These are phyloP conservation scores for Paralagenidium karlingii DNA, from an alignment of 352 stramenopile species.

Conservation along the genomic window DNA sequence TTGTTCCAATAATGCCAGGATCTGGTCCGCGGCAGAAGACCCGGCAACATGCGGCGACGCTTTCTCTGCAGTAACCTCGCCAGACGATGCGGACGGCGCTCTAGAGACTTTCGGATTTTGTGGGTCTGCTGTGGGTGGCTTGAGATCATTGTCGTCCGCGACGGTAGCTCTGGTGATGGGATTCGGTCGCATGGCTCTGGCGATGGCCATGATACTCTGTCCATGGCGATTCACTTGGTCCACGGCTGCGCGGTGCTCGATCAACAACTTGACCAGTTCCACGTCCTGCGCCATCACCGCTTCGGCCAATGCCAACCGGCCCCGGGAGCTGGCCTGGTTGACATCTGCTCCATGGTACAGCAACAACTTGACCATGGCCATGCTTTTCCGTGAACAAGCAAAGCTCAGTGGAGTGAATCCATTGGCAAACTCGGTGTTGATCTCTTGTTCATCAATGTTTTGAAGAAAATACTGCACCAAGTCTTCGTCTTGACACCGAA, in stretches of 20 bases:
- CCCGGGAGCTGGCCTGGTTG: conserved; percentile 51
- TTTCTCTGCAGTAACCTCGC: too few relatives aligned
- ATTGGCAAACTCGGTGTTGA: conserved; percentile 52
- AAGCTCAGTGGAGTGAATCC: conserved; percentile 50
- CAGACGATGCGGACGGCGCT: too few relatives aligned
- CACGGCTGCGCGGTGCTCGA: conserved; percentile 45
- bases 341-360: conserved; percentile 55
- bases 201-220: conserved; percentile 26
- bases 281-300: conserved; percentile 32
- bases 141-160: too few relatives aligned
- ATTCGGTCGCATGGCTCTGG: neutral
- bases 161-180: conserved; percentile 8
- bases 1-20: conserved; percentile 29
- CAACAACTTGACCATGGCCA: conserved; percentile 34
- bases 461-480: conserved; percentile 49
- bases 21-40: too few relatives aligned
- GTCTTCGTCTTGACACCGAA: conserved; percentile 51
- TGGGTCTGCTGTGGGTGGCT: too few relatives aligned
- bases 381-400: conserved; percentile 25
- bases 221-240: conserved; percentile 50
- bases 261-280: conserved; percentile 35
- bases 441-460: conserved; percentile 14
- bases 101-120: too few relatives aligned
- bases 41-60: too few relatives aligned
- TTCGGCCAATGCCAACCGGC: conserved; percentile 47